These are phyloP conservation scores for Neurospora sp. DNA, from an alignment of 495 filamentous ascomycete genomes.

Conservation along the genomic window DNA sequence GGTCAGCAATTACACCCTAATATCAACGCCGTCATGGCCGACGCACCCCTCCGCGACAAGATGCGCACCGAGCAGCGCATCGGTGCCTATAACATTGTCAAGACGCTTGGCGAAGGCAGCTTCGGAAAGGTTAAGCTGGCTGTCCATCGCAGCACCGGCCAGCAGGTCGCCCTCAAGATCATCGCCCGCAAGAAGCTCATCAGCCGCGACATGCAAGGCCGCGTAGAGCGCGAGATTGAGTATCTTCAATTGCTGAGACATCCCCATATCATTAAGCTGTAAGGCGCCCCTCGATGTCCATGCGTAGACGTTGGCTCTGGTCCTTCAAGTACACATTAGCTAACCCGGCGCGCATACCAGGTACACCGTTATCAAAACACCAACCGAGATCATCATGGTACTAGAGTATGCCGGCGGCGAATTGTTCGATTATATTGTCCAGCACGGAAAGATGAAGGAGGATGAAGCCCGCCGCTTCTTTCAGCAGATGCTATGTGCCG, in stretches of 20 bases:
- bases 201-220: constrained; percentile 90
- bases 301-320: background rate
- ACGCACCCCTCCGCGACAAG: constrained; percentile 29
- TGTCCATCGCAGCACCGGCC: constrained; percentile 76
- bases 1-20: constrained; percentile 10
- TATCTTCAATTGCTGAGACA: constrained; percentile 92
- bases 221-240: constrained; percentile 95
- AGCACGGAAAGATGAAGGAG: constrained; percentile 80
- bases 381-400: constrained; percentile 95
- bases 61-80: constrained; percentile 63
- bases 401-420: constrained; percentile 95
- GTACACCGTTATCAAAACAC: constrained; percentile 92
- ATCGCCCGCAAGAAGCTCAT: constrained; percentile 91
- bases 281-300: constrained; percentile 16
- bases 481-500: constrained; percentile 98
- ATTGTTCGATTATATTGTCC: constrained; percentile 94
- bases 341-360: constrained; percentile 29
- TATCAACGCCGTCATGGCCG: constrained; percentile 20
- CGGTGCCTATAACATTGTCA: constrained; percentile 81
- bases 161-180: constrained; percentile 95
- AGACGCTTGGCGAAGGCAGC: constrained; percentile 88
- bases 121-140: constrained; percentile 99
- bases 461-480: constrained; percentile 90
- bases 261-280: constrained; percentile 99
- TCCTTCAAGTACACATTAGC: constrained; percentile 1